A percentile compares a stretch with the other conserved stretches of the same genome.
Conservation (phyloP, 495 filamentous ascomycete species). For the Neurospora hispaniola region DNA sequence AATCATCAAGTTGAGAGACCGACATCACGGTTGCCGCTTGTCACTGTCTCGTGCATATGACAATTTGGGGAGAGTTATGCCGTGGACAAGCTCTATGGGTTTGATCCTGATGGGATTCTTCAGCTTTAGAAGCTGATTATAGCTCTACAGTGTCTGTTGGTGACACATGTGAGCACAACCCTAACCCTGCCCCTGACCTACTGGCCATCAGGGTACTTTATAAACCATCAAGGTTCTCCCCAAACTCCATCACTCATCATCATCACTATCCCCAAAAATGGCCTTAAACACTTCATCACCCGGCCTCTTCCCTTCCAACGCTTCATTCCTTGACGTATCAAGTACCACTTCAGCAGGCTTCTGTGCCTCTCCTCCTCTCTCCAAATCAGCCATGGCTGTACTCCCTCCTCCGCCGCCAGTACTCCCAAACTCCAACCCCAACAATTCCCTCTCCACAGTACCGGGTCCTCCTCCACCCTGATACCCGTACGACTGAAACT, state of each 20-base stretch:
- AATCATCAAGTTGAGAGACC: neutral
- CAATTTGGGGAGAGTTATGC: neutral
- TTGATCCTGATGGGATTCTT: too few relatives aligned
- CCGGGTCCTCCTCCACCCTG: neutral
- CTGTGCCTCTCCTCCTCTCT: neutral
- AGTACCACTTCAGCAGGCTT: constrained; percentile 26
- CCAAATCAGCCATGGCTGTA: constrained; percentile 11
- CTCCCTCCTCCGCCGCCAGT: constrained; percentile 18
- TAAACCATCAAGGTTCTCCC: neutral
- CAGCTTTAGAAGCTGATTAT: too few relatives aligned
- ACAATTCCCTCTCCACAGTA: neutral
- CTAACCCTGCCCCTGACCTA: neutral
- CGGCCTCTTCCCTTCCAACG: constrained; percentile 69
- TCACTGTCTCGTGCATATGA: neutral
- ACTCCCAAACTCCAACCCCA: constrained; percentile 3
- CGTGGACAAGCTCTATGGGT: neutral
- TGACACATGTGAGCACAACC: neutral
- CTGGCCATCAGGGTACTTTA: neutral
- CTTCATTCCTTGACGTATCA: constrained; percentile 75
- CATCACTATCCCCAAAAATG: constrained; percentile 84
- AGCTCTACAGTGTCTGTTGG: neutral
- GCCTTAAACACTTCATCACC: constrained; percentile 87
- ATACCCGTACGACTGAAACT: constrained; percentile 15
- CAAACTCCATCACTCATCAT: constrained; percentile 41
- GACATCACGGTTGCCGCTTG: neutral